phyloP scores from a whole-genome alignment of 768 basidiomycete species.

The Phylloporus scabripes region DNA sequence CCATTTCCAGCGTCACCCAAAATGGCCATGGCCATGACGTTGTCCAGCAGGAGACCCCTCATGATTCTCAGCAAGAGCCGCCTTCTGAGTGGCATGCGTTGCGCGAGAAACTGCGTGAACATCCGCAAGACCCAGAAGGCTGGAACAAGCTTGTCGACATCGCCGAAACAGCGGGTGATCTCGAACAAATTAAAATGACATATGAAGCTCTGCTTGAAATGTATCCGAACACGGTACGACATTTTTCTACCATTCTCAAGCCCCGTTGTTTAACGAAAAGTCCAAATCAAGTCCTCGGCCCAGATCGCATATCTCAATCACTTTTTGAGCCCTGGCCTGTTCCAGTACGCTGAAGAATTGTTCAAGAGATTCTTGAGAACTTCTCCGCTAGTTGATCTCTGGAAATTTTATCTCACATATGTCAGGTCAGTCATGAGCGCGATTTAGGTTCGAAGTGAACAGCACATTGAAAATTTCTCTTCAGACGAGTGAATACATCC shows the following conservation, averaged over 20 bases:
- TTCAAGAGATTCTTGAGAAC: slow-evolving; percentile 83
- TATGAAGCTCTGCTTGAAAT: slow-evolving; percentile 79
- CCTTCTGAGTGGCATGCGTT: slow-evolving; percentile 65
- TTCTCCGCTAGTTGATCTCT: slow-evolving; percentile 85
- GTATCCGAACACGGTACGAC: slow-evolving; percentile 89
- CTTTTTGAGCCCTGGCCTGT: slow-evolving; percentile 59
- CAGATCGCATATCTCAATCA: slow-evolving; percentile 84
- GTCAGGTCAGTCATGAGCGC: slow-evolving; percentile 59
- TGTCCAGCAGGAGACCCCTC: slow-evolving; percentile 21
- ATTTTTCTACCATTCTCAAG: slow-evolving; percentile 20
- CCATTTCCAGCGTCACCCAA: slow-evolving; percentile 20
- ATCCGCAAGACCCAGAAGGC: slow-evolving; percentile 68
- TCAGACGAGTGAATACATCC: slow-evolving; percentile 63
- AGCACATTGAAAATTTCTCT: slow-evolving; percentile 12
- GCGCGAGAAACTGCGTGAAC: slow-evolving; percentile 55
- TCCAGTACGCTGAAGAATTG: slow-evolving; percentile 76
- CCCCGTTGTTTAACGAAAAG: slow-evolving; percentile 21
- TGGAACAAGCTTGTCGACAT: slow-evolving; percentile 76
- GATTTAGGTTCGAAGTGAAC: slow-evolving; percentile 4
- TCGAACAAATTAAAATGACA: slow-evolving; percentile 71
- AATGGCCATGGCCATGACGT: slow-evolving; percentile 24
- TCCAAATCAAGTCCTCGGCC: slow-evolving; percentile 56
- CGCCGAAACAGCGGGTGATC: slow-evolving; percentile 71
- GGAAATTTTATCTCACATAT: slow-evolving; percentile 91
- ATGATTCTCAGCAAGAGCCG: slow-evolving; percentile 29